Percentiles rank a stretch among this genome's conserved stretches.
These are phyloP conservation scores for Medicago lupulina DNA, from an alignment of 306 rosid genomes.

Conservation along the genomic window DNA sequence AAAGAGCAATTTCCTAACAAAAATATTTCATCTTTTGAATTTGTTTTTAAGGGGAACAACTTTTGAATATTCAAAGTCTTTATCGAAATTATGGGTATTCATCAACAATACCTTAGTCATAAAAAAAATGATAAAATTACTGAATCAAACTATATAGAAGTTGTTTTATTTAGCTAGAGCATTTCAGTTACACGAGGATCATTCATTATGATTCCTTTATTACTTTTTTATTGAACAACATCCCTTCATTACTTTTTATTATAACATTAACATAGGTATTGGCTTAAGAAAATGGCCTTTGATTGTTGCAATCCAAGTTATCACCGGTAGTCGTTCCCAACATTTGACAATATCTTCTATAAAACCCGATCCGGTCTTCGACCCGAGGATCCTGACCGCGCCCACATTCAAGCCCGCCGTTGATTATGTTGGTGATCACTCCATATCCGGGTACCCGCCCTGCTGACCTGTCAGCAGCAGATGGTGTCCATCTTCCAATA, in stretches of 20 bases:
- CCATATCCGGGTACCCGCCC: conserved; percentile 50
- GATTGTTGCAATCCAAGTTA: conserved; percentile 53
- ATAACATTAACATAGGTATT: not conserved
- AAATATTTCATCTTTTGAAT: too few relatives aligned
- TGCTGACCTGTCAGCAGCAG: conserved; percentile 49
- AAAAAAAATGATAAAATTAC: too few relatives aligned
- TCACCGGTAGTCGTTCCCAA: conserved; percentile 40
- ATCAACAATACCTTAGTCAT: too few relatives aligned
- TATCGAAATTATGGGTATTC: too few relatives aligned
- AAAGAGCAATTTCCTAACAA: too few relatives aligned
- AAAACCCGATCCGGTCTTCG: conserved; percentile 44
- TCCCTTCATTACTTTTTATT: not conserved
- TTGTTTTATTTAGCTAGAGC: conserved; percentile 1
- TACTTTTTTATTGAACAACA: not conserved
- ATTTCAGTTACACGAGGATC: not conserved
- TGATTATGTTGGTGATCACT: conserved; percentile 50
- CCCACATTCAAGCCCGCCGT: conserved; percentile 46
- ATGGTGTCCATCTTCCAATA: conserved; percentile 55
- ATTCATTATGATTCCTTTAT: conserved; percentile 25
- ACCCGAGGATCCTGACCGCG: conserved; percentile 28
- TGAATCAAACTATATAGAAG: not conserved
- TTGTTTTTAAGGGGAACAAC: too few relatives aligned
- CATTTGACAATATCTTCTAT: conserved; percentile 42
- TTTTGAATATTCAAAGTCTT: too few relatives aligned
- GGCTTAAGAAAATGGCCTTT: conserved; percentile 39